Conservation (phyloP, 2,329 filamentous ascomycete species). For the Daldinia sp. region DNA sequence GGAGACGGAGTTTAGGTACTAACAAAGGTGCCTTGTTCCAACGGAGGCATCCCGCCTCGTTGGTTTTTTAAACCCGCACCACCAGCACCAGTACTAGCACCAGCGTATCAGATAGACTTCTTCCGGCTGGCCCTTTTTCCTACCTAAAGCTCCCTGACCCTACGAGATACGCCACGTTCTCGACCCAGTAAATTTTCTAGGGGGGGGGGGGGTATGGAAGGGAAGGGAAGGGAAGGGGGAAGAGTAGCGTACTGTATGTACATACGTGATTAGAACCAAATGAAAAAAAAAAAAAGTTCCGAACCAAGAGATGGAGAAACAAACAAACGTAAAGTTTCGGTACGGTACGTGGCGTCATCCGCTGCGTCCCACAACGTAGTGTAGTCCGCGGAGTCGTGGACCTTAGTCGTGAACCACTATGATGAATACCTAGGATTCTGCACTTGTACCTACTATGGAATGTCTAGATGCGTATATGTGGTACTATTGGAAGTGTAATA, state of each 20-base stretch:
- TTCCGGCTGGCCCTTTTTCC: constrained; percentile 1
- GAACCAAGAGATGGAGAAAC: constrained; percentile 36
- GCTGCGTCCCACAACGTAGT: constrained; percentile 34
- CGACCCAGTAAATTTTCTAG: constrained; percentile 13
- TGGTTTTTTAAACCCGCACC: constrained; percentile 19
- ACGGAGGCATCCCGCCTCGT: constrained; percentile 19
- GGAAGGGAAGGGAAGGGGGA: background rate
- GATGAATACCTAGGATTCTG: constrained; percentile 7
- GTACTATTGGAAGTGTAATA: background rate
- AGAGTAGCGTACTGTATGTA: background rate
- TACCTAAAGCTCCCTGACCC: background rate
- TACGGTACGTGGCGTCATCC: constrained; percentile 48
- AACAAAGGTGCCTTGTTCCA: constrained; percentile 16
- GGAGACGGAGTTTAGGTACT: constrained; percentile 17
- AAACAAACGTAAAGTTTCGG: constrained; percentile 39
- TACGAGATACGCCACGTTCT: constrained; percentile 18
- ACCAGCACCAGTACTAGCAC: constrained; percentile 19
- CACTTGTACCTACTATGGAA: background rate
- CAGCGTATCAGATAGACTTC: constrained; percentile 17
- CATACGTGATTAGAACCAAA: background rate
- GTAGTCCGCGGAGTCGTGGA: constrained; percentile 26
- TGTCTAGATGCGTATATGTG: background rate
- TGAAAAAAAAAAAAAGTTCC: constrained; percentile 10
- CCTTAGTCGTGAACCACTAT: constrained; percentile 25
- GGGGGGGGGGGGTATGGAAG: background rate